Evolutionary conservation across 2,329 filamentous ascomycete species (phyloP).

Genomic region (Seiridium cupressi): DNA sequence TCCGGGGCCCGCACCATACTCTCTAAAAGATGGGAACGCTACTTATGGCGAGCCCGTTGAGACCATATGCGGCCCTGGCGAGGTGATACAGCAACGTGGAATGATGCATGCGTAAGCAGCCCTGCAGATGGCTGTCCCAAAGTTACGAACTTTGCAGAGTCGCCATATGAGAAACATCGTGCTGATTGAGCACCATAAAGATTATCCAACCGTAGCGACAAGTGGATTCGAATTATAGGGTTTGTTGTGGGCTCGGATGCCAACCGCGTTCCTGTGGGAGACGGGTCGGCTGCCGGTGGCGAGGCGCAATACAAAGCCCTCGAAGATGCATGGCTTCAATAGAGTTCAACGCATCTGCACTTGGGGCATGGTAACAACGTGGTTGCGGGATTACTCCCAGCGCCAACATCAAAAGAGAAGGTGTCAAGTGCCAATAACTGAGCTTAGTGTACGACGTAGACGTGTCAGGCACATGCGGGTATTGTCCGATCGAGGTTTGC

Average conservation of each 20-base stretch:
- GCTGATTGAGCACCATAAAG: conserved; percentile 11
- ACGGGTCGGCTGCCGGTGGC: no score
- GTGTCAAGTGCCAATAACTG: no score
- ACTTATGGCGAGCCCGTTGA: conserved; percentile 22
- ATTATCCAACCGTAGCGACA: conserved; percentile 24
- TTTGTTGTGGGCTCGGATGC: conserved; percentile 21
- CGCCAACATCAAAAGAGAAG: no score
- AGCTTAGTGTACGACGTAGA: no score
- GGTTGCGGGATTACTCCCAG: no score
- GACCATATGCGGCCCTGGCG: conserved; percentile 24
- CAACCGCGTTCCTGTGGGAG: conserved; percentile 18
- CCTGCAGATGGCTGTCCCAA: background rate
- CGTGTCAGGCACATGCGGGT: no score
- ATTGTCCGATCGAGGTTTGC: no score
- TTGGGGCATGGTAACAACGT: no score
- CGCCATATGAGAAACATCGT: background rate
- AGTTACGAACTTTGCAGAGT: background rate
- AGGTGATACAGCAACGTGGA: conserved; percentile 28
- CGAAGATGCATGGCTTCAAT: background rate
- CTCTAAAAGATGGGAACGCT: conserved; percentile 21
- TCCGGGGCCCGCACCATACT: conserved; percentile 19
- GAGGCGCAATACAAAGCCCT: background rate
- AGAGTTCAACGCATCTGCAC: background rate
- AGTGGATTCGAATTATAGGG: conserved; percentile 23
- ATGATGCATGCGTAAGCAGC: conserved; percentile 31